phyloP scores from a whole-genome alignment of 116 monocot genomes.

The Dioscorea cayenensis region DNA sequence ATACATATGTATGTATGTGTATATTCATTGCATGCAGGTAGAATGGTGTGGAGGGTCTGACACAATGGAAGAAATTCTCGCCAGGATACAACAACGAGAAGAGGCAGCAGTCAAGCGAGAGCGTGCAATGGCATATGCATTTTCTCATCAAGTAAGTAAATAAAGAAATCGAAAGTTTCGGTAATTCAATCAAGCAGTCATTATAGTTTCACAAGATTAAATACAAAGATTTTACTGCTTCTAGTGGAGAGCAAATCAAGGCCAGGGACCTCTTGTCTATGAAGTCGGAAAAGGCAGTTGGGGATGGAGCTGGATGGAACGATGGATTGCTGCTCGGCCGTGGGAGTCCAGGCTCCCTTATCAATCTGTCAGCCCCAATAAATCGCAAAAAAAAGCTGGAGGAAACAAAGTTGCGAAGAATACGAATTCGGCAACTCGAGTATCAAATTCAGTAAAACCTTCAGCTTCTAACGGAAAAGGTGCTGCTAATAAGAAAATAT shows the following conservation, averaged over 20 bases:
- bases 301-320: constrained; percentile 89
- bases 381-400: constrained; percentile 17
- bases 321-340: constrained; percentile 73
- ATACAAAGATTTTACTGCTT: background rate
- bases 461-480: constrained; percentile 7
- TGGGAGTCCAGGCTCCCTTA: constrained; percentile 52
- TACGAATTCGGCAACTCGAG: constrained; percentile 6
- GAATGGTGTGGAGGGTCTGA: constrained; percentile 85
- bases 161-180: background rate
- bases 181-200: background rate
- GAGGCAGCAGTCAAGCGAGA: constrained; percentile 87
- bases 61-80: constrained; percentile 63
- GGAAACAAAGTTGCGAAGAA: constrained; percentile 18
- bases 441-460: constrained; percentile 12
- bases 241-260: constrained; percentile 67
- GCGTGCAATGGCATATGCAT: constrained; percentile 83
- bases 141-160: constrained; percentile 69
- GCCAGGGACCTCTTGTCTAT: constrained; percentile 38
- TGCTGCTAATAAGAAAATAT: constrained; percentile 30
- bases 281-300: constrained; percentile 55
- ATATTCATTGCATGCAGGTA: constrained; percentile 16
- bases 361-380: constrained; percentile 20
- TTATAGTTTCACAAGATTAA: background rate
- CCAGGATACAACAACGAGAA: constrained; percentile 69
- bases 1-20: too few relatives aligned